These are phyloP conservation scores for Eimeria necatrix DNA, from an alignment of 169 alveolate species.

Conservation along the genomic window DNA sequence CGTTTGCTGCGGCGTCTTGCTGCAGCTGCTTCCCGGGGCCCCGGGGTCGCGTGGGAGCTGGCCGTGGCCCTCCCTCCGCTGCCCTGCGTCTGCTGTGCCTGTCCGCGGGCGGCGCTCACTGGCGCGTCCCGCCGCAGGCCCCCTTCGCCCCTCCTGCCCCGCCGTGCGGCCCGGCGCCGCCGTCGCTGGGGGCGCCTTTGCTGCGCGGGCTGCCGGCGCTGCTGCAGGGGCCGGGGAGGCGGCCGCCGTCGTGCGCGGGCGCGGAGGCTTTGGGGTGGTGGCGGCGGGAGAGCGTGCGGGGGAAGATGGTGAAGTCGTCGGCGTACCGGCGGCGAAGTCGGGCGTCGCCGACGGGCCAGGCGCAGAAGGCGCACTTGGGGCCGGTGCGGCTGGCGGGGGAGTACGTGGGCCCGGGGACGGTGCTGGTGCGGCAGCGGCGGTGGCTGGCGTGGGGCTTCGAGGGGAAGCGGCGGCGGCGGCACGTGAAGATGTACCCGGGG, in stretches of 20 bases:
- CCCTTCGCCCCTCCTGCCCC: background rate
- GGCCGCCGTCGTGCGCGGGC: too few relatives aligned
- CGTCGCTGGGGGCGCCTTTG: too few relatives aligned
- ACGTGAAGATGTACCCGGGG: constrained; percentile 92
- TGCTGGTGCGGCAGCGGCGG: constrained; percentile 87
- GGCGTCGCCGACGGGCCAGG: constrained; percentile 93
- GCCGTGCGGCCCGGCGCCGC: background rate
- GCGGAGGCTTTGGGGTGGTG: background rate
- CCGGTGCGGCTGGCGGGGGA: constrained; percentile 90
- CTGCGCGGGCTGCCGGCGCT: too few relatives aligned
- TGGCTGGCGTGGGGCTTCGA: constrained; percentile 88
- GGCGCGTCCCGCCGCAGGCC: background rate
- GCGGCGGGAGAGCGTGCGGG: constrained; percentile 71
- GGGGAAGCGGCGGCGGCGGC: constrained; percentile 86
- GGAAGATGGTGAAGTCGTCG: constrained; percentile 90
- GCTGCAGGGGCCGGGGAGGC: too few relatives aligned
- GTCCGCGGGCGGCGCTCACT: background rate
- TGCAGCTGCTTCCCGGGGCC: background rate
- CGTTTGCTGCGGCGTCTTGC: background rate
- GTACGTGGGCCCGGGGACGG: constrained; percentile 89
- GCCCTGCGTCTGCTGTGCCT: too few relatives aligned
- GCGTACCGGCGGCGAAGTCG: constrained; percentile 92
- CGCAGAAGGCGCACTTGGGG: constrained; percentile 91
- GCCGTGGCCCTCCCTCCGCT: background rate
- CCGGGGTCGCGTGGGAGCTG: background rate